Conservation (phyloP, 2,329 filamentous ascomycete genomes). For the Stachybotrys chlorohalonatus region DNA sequence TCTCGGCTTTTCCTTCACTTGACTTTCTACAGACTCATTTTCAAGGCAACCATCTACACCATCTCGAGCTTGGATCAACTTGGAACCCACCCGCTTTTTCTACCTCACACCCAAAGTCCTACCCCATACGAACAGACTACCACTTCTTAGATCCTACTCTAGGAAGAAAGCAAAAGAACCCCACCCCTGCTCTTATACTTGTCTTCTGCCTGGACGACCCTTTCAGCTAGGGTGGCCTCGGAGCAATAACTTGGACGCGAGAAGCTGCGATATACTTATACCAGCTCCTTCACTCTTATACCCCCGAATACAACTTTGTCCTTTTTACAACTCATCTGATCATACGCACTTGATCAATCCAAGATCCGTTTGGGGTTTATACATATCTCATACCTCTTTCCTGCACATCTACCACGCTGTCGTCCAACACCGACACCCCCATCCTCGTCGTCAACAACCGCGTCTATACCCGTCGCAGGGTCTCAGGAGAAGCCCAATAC, state of each 20-base stretch:
- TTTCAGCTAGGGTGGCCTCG: neutral
- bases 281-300: neutral
- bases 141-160: neutral
- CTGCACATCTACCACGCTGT: neutral
- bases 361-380: neutral
- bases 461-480: neutral
- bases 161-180: too few species aligned
- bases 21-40: neutral
- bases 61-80: neutral
- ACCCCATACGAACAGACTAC: neutral
- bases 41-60: neutral
- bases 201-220: neutral
- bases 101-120: neutral
- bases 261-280: neutral
- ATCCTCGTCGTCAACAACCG: neutral
- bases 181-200: too few species aligned
- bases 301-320: neutral
- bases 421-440: neutral
- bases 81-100: neutral
- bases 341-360: neutral
- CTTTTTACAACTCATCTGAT: neutral
- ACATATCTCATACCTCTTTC: neutral
- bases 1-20: neutral
- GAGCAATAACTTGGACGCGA: neutral
- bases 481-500: neutral